Evolutionary conservation across 169 alveolate genomes (phyloP).

Genomic region (Plasmodium malariae): DNA sequence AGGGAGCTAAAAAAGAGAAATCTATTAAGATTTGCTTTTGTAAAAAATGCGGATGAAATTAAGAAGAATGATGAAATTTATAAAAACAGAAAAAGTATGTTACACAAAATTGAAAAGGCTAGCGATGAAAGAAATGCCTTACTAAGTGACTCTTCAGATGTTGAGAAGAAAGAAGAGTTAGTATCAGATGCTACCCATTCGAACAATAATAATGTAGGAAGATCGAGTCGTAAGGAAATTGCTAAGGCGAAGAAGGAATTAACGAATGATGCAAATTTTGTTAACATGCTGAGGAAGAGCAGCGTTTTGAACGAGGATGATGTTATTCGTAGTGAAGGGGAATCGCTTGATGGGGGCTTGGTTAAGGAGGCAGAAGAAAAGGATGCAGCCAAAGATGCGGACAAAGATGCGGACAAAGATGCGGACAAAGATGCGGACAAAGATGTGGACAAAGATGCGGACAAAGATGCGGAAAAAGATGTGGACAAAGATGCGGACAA

Average conservation of each 20-base stretch:
- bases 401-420: not conserved
- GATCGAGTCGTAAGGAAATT: conserved; percentile 25
- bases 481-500: not conserved
- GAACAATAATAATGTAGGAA: not conserved
- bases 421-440: not conserved
- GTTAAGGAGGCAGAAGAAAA: not conserved
- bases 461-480: not conserved
- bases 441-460: not conserved
- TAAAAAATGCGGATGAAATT: conserved; percentile 53
- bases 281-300: conserved; percentile 18
- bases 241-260: conserved; percentile 28
- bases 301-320: conserved; percentile 1
- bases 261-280: conserved; percentile 24
- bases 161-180: not conserved
- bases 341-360: not conserved
- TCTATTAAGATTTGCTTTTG: conserved; percentile 57
- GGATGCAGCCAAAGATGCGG: not conserved
- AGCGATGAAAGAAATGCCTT: conserved; percentile 9
- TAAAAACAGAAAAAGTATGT: conserved; percentile 29
- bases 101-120: not conserved
- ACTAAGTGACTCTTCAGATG: not conserved
- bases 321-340: not conserved
- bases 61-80: conserved; percentile 32
- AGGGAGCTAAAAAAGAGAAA: conserved; percentile 52
- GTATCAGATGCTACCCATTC: not conserved